Conservation (phyloP, 352 stramenopile species). For the Phytophthora rubi region DNA sequence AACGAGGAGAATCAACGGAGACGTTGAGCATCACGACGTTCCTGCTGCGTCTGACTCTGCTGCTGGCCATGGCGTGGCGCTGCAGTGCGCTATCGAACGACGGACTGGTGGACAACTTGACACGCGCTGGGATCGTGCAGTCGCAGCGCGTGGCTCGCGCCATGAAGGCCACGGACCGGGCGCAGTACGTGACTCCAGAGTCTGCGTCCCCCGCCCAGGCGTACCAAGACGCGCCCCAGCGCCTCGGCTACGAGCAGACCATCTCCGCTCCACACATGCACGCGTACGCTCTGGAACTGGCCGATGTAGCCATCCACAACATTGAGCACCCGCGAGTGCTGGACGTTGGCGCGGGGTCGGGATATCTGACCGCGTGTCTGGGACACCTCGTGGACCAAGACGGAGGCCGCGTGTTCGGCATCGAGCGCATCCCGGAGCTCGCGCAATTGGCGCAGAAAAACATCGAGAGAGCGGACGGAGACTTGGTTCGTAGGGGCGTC, state of each 20-base stretch:
- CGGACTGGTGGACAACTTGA: slow-evolving; percentile 76
- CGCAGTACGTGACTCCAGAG: slow-evolving; percentile 53
- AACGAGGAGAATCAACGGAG: slow-evolving; percentile 5
- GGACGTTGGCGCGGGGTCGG: slow-evolving; percentile 95
- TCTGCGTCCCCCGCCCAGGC: slow-evolving; percentile 44
- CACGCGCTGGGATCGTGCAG: slow-evolving; percentile 68
- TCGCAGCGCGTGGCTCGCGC: slow-evolving; percentile 63
- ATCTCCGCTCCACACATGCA: slow-evolving; percentile 95
- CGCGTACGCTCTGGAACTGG: slow-evolving; percentile 81
- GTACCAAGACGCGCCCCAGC: slow-evolving; percentile 86
- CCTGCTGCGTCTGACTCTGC: slow-evolving; percentile 9
- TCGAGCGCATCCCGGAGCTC: slow-evolving; percentile 91
- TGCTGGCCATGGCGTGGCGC: slow-evolving; percentile 64
- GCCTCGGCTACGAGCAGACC: slow-evolving; percentile 84
- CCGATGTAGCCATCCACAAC: slow-evolving; percentile 56
- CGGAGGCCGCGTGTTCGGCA: slow-evolving; percentile 79
- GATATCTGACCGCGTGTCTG: slow-evolving; percentile 95
- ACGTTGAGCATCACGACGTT: neutral
- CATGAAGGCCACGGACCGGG: slow-evolving; percentile 83
- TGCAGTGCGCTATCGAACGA: slow-evolving; percentile 75
- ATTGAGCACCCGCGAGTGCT: slow-evolving; percentile 75
- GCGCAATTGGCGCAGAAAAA: slow-evolving; percentile 87
- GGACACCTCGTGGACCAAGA: slow-evolving; percentile 75
- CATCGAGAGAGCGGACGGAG: slow-evolving; percentile 75
- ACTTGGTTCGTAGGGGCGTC: slow-evolving; percentile 75